A percentile compares a stretch with the other conserved stretches of the same genome.
phyloP scores from a whole-genome alignment of 192 early-diverging fungal genomes.

The Chytriomyces confervae region DNA sequence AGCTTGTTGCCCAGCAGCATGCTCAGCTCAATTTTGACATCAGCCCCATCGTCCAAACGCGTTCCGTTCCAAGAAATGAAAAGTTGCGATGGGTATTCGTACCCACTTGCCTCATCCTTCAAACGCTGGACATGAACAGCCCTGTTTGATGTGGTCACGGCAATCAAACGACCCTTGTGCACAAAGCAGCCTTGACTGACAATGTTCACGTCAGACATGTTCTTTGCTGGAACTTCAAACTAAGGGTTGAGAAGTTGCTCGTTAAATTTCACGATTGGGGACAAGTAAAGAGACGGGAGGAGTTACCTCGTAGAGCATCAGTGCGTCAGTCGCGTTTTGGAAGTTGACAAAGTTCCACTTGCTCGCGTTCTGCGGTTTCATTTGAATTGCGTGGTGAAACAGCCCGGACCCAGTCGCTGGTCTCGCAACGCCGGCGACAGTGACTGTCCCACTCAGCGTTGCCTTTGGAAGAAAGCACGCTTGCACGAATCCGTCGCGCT shows the following conservation, averaged over 20 bases:
- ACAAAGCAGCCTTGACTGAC: slow-evolving; percentile 77
- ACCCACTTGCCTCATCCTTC: slow-evolving; percentile 77
- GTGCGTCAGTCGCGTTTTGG: slow-evolving; percentile 64
- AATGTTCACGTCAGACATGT: slow-evolving; percentile 43
- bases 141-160: slow-evolving; percentile 76
- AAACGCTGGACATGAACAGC: slow-evolving; percentile 67
- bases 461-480: slow-evolving; percentile 85
- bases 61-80: slow-evolving; percentile 73
- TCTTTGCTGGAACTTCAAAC: slow-evolving; percentile 76
- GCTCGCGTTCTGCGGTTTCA: slow-evolving; percentile 81
- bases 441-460: slow-evolving; percentile 72
- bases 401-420: slow-evolving; percentile 61
- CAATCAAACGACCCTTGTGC: slow-evolving; percentile 66
- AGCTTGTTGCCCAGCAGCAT: slow-evolving; percentile 64
- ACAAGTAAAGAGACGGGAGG: no score
- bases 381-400: slow-evolving; percentile 85
- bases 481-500: slow-evolving; percentile 64
- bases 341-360: slow-evolving; percentile 88
- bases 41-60: slow-evolving; percentile 45
- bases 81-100: slow-evolving; percentile 75
- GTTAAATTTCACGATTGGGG: no score
- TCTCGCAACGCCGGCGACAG: slow-evolving; percentile 65
- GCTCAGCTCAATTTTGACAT: slow-evolving; percentile 65
- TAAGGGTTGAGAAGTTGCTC: slow-evolving; percentile 34
- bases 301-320: slow-evolving; percentile 59